Percentiles rank a stretch among this genome's conserved stretches.
These are phyloP conservation scores for Calocybe cyanea DNA, from an alignment of 768 basidiomycete species.

Conservation along the genomic window DNA sequence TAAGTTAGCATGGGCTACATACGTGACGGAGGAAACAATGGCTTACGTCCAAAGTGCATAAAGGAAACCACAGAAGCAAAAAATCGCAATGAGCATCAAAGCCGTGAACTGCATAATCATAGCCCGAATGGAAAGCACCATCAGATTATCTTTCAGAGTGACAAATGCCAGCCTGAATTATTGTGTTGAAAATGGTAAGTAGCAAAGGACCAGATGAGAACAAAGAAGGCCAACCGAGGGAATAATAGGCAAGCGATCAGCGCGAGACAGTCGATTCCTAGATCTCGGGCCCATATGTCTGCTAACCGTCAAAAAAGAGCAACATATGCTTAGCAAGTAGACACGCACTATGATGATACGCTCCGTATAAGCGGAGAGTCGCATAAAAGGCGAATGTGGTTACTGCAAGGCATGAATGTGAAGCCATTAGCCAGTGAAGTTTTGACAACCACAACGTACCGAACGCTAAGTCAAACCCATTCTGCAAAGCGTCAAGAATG, in stretches of 20 bases:
- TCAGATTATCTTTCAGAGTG: constrained; percentile 74
- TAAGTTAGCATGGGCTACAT: no score
- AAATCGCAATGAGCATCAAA: constrained; percentile 82
- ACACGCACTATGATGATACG: constrained; percentile 58
- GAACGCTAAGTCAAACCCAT: constrained; percentile 92
- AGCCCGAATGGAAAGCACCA: constrained; percentile 80
- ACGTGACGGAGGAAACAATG: no score
- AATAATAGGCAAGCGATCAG: constrained; percentile 89
- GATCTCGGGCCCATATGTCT: constrained; percentile 64
- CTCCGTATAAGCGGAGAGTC: constrained; percentile 72
- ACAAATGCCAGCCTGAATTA: constrained; percentile 81
- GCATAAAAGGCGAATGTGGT: constrained; percentile 77
- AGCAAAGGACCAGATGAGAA: not conserved
- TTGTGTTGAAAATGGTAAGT: constrained; percentile 1
- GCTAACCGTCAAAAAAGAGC: not conserved
- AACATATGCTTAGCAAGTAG: not conserved
- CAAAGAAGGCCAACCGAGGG: constrained; percentile 51
- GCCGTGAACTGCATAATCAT: constrained; percentile 89
- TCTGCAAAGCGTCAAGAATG: constrained; percentile 37
- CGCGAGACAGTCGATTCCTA: constrained; percentile 82
- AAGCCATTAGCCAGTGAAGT: not conserved
- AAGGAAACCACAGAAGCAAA: constrained; percentile 89
- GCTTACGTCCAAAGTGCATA: constrained; percentile 94
- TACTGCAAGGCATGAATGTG: constrained; percentile 38
- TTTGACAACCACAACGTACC: constrained; percentile 53